Base-by-base conservation (phyloP, 2,329 filamentous ascomycete species). In the Aspergillus sclerotialis region DNA sequence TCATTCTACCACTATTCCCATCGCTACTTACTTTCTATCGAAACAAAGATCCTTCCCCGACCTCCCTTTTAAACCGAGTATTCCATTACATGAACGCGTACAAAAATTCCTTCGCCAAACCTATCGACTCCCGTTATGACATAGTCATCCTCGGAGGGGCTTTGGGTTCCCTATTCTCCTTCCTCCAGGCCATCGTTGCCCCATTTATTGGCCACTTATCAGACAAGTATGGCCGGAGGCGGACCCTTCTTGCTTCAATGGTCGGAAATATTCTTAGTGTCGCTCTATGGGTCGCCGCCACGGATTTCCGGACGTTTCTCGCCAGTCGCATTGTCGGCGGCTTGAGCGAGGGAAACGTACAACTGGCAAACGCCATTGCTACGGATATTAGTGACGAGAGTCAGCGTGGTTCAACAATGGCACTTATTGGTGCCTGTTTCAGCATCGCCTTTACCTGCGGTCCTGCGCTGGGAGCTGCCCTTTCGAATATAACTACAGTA, bases 361-460 rank as follows among this genome's bases (percentile, higher is more conserved):
- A 98, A 67, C 73, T 98, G 10, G 90, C 92, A 4, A 92, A 90
- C 43, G 90, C 92, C 27, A 96, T 98, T 59, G 92, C 92, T 12
- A 92, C 90, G 25, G 92, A 98, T 59, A 89, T 98, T 46, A 94
- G 86, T 28, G 88, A 93, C 51, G 83, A 90, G 48, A 74, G 76
- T 37, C 83, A 82, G 52, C 78, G 92, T 17, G 87, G 90, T 14
- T 80, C 86, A 13, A 95, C 92, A 27, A 95, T 98, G 87, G 92
- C 92, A 6, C 72, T 98, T 35, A 90, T 98, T 17, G 92, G 92
- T 39, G 89, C 84, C 10, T 96, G 92, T 67, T 98, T 98, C 67
- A 94, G 86, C 42, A 81, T 98, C 48, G 92, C 92, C 12, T 98
- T 98, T 58, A 98, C 92, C 1, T 93, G 95, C 57, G 92, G 92